Conservation (phyloP, 768 basidiomycete genomes). For the Trametes meyenii region DNA sequence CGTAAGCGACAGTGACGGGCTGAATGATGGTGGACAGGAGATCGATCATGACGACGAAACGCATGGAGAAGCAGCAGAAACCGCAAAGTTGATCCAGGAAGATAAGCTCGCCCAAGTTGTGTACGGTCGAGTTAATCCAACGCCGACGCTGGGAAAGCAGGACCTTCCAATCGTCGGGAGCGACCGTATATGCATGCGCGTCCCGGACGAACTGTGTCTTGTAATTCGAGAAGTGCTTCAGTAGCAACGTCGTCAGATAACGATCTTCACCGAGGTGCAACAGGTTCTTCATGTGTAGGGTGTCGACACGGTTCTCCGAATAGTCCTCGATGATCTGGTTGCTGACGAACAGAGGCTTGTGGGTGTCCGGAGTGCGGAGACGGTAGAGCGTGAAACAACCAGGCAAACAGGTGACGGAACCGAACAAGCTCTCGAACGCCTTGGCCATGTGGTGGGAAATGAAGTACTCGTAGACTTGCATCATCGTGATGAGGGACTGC, state of each 20-base stretch:
- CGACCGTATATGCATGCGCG: conserved; percentile 92
- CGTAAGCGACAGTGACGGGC: conserved; percentile 88
- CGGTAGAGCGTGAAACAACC: conserved; percentile 99
- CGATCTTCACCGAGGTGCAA: conserved; percentile 99
- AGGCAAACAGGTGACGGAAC: conserved; percentile 97
- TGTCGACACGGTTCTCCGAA: conserved; percentile 95
- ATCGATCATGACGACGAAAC: conserved; percentile 97
- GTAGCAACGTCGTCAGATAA: conserved; percentile 91
- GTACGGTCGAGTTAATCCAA: conserved; percentile 99
- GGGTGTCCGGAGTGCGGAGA: conserved; percentile 90
- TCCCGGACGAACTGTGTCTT: conserved; percentile 97
- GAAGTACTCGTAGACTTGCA: conserved; percentile 99
- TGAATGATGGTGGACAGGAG: conserved; percentile 83
- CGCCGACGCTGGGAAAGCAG: conserved; percentile 95
- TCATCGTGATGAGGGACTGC: conserved; percentile 95
- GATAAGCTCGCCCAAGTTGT: conserved; percentile 92
- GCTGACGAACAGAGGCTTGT: conserved; percentile 92
- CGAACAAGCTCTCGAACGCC: conserved; percentile 95
- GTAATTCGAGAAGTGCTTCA: conserved; percentile 93
- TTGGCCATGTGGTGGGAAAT: conserved; percentile 99
- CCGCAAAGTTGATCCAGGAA: conserved; percentile 92
- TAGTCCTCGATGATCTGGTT: conserved; percentile 92
- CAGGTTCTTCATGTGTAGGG: conserved; percentile 98
- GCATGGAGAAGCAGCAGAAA: conserved; percentile 99
- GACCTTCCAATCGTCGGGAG: conserved; percentile 94